Percentiles rank a stretch among this genome's conserved stretches.
These are phyloP conservation scores for Sporothrix brasiliensis DNA, from an alignment of 2,329 filamentous ascomycete species.

Conservation along the genomic window DNA sequence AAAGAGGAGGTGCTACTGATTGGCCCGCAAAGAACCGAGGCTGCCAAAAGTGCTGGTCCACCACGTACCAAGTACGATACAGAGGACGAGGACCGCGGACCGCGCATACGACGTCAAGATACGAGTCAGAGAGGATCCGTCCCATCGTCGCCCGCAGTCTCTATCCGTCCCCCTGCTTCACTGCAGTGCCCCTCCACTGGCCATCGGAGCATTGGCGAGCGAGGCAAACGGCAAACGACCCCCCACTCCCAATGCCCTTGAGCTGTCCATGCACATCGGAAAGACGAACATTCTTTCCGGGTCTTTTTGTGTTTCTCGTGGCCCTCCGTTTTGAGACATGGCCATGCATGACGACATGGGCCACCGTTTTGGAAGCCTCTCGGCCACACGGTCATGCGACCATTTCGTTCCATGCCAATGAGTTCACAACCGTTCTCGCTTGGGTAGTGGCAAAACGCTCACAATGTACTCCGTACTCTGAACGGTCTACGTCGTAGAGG, in stretches of 20 bases:
- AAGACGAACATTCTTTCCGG: neutral
- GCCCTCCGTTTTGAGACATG: neutral
- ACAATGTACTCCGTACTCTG: too few species aligned
- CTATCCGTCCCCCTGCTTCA: neutral
- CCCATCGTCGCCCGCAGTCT: neutral
- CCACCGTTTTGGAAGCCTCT: neutral
- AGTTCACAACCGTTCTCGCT: neutral
- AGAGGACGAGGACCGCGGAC: slow-evolving; percentile 6
- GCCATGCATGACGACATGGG: neutral
- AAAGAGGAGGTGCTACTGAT: slow-evolving; percentile 16
- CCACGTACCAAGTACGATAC: too few species aligned
- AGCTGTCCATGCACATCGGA: neutral
- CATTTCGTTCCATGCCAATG: slow-evolving; percentile 4
- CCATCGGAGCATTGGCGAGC: slow-evolving; percentile 21
- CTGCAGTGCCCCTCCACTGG: neutral
- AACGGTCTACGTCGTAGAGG: too few species aligned
- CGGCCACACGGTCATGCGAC: slow-evolving; percentile 15
- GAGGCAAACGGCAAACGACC: neutral
- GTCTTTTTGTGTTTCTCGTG: neutral
- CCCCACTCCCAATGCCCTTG: neutral
- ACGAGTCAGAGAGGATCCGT: neutral
- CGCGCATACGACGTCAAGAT: neutral
- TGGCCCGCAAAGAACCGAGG: slow-evolving; percentile 36
- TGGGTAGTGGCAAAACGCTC: neutral
- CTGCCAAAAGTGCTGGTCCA: slow-evolving; percentile 3